These are phyloP conservation scores for Selenicereus undatus DNA, from an alignment of 148 eudicot species.

Conservation along the genomic window DNA sequence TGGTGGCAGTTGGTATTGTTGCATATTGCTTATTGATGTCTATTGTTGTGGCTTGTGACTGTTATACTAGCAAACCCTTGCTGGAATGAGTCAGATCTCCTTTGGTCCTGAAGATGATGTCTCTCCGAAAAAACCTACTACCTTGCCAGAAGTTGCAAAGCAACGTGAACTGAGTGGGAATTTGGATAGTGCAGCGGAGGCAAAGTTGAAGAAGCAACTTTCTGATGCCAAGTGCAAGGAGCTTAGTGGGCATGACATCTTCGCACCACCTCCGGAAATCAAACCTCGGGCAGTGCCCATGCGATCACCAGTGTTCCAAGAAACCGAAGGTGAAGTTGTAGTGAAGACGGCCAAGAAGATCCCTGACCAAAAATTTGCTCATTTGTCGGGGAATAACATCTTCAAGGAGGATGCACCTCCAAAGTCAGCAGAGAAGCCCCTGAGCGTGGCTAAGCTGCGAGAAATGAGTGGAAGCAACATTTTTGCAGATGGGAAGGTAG, in stretches of 20 bases:
- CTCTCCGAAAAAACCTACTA: constrained; percentile 67
- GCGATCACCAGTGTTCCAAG: constrained; percentile 58
- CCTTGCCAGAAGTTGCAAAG: constrained; percentile 76
- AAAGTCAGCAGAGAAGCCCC: constrained; percentile 59
- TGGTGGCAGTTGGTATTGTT: background rate
- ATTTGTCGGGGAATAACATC: constrained; percentile 81
- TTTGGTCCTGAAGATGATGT: constrained; percentile 64
- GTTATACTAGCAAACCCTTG: constrained; percentile 63
- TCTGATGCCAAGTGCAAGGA: constrained; percentile 81
- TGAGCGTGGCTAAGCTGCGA: constrained; percentile 78
- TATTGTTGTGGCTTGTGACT: constrained; percentile 9
- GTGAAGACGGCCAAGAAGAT: constrained; percentile 87
- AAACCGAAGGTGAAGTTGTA: constrained; percentile 47
- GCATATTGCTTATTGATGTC: constrained; percentile 6
- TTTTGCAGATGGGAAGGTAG: constrained; percentile 82
- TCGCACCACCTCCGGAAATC: constrained; percentile 76
- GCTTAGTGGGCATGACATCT: constrained; percentile 76
- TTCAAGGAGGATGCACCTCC: constrained; percentile 61
- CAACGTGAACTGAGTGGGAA: constrained; percentile 87
- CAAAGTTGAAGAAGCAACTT: constrained; percentile 60
- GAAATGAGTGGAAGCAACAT: constrained; percentile 89
- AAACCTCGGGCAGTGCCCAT: constrained; percentile 54
- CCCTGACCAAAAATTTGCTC: constrained; percentile 69
- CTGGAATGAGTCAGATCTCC: constrained; percentile 84
- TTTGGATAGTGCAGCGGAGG: constrained; percentile 52